Base-by-base conservation (phyloP, 345 rosid genomes). In the Psidium friedrichsthalianum region DNA sequence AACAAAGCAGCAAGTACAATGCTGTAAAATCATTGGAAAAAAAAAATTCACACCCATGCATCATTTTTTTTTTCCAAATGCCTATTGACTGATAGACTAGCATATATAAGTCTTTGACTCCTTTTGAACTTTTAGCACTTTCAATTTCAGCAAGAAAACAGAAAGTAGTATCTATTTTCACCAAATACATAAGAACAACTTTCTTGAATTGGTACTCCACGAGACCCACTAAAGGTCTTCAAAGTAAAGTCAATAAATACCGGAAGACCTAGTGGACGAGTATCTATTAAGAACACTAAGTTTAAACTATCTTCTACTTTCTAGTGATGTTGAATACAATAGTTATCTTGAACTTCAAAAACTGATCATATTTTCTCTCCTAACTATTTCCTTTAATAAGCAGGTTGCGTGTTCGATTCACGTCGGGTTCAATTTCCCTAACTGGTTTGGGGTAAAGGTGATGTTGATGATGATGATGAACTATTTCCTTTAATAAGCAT, bases 331-430 rank as follows among this genome's bases (percentile, higher is more conserved):
- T 4, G 47, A 69, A 36, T 8, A 8, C 78, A 36, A 47, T 18
- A 69, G 78, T 69, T 69, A 69, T 36, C 78, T 21, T 18, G 11
- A 32, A 69, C 47, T 69, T 36, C 5, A 69, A 40, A 69, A 69
- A 69, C 78, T 69, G 47, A 20, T 69, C 78, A 18, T 36, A 32
- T 36, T 69, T 64, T 32, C 8, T 44, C 78, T 69, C 13, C 6
- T 69, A 36, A 69, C 47, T 69, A 69, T 69, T 32, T 69, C 78
- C 78, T 18, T 40, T 16, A 64, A 8, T 80, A 42, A 80, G 24
- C 27, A 96, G 98, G 96, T 95, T 94, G 96, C 95, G 94, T 92
- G 96, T 91, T 96, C 95, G 95, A 94, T 95, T 92, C 93, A 93
- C 95, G 98, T 94, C 94, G 93, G 95, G 96, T 95, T 96, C 98